Conservation (phyloP, 208 protist species). For the Leishmania gerbilli region DNA sequence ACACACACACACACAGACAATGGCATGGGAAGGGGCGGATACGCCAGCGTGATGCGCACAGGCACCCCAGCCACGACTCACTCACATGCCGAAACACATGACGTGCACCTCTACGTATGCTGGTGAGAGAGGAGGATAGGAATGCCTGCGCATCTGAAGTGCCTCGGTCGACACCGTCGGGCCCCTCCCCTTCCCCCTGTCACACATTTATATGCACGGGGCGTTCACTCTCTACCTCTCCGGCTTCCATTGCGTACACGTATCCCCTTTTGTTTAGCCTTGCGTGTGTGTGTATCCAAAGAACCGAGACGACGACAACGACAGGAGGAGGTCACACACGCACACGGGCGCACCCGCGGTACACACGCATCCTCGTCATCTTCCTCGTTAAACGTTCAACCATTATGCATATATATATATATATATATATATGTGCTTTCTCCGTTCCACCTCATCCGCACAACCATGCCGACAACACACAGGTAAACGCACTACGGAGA, state of each 20-base stretch:
- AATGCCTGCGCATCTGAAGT: background rate
- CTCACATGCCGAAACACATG: background rate
- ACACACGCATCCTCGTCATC: background rate
- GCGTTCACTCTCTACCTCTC: background rate
- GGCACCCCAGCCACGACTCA: background rate
- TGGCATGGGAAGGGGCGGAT: background rate
- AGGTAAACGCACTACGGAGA: background rate
- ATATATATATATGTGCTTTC: background rate
- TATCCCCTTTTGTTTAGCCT: background rate
- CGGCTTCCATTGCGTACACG: background rate
- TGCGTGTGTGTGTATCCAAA: background rate
- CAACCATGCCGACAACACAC: background rate
- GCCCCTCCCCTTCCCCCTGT: background rate
- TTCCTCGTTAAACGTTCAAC: background rate
- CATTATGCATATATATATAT: background rate
- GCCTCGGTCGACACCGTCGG: background rate
- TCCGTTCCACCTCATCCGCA: background rate
- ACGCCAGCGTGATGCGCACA: background rate
- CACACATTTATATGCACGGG: background rate
- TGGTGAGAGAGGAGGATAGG: background rate
- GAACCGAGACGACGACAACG: background rate
- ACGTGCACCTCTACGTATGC: background rate
- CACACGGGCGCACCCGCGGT: background rate
- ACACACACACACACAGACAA: too few relatives aligned
- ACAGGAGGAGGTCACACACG: slow-evolving; percentile 1